Percentiles rank a stretch among this genome's conserved stretches.
Conservation (phyloP, 208 protist species). For the Leishmania gerbilli region DNA sequence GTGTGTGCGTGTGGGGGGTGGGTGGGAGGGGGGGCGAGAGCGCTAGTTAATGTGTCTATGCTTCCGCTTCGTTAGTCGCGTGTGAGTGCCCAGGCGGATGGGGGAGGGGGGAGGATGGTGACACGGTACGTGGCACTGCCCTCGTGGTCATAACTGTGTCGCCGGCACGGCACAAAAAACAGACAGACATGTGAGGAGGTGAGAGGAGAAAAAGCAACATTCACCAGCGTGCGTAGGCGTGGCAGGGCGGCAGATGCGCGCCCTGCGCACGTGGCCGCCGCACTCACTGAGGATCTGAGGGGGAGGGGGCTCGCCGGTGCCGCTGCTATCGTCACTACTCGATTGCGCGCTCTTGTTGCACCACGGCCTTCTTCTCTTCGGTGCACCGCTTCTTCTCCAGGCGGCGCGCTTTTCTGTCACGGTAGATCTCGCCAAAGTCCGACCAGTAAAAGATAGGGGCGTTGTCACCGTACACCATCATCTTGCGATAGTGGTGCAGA, state of each 20-base stretch:
- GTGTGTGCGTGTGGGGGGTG: neutral
- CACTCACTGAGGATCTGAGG: neutral
- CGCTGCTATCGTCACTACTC: neutral
- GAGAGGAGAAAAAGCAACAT: too few species aligned
- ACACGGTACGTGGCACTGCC: neutral
- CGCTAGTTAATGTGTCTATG: neutral
- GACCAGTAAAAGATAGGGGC: slow-evolving; percentile 82
- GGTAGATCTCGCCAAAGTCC: slow-evolving; percentile 62
- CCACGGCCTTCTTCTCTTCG: slow-evolving; percentile 10
- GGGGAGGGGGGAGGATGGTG: neutral
- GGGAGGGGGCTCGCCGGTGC: neutral
- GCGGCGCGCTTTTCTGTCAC: slow-evolving; percentile 16
- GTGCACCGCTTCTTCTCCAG: slow-evolving; percentile 12
- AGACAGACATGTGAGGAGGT: neutral
- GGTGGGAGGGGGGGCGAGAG: neutral
- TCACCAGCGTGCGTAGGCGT: neutral
- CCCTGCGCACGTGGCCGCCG: neutral
- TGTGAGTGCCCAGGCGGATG: neutral
- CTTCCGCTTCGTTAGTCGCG: neutral
- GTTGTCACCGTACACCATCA: slow-evolving; percentile 90
- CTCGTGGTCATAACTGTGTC: neutral
- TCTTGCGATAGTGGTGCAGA: slow-evolving; percentile 84
- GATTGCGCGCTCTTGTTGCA: slow-evolving; percentile 10
- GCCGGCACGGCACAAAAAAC: neutral
- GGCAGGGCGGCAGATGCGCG: neutral